A percentile compares a stretch with the other conserved stretches of the same genome.
phyloP scores from a whole-genome alignment of 192 early-diverging fungal species.

The Podila epicladia region DNA sequence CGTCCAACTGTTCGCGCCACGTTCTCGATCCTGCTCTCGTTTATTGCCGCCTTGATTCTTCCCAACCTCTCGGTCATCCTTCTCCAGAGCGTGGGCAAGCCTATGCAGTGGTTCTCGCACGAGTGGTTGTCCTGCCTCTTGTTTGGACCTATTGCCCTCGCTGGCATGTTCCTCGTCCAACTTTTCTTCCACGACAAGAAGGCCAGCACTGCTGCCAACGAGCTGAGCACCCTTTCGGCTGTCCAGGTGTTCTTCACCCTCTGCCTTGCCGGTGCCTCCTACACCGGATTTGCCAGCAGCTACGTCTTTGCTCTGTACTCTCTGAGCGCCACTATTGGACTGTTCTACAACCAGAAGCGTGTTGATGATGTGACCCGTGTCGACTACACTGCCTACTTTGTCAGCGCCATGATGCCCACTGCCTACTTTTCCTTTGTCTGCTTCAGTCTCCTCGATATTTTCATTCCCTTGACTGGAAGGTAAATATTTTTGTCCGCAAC shows the following conservation, averaged over 20 bases:
- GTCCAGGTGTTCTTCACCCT: conserved; percentile 40
- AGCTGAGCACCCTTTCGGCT: conserved; percentile 31
- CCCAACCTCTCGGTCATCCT: conserved; percentile 45
- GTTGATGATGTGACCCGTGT: conserved; percentile 23
- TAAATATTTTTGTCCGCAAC: background rate
- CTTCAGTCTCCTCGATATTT: conserved; percentile 64
- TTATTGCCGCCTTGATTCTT: conserved; percentile 34
- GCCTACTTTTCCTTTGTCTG: conserved; percentile 57
- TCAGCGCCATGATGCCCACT: conserved; percentile 35
- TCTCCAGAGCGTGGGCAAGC: conserved; percentile 40
- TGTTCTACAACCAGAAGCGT: conserved; percentile 49
- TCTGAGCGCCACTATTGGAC: conserved; percentile 25
- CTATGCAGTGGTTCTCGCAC: conserved; percentile 71
- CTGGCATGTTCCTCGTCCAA: conserved; percentile 60
- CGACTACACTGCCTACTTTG: conserved; percentile 46
- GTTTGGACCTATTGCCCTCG: conserved; percentile 60
- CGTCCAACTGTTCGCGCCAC: conserved; percentile 44
- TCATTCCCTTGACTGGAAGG: conserved; percentile 74
- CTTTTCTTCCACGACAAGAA: conserved; percentile 48
- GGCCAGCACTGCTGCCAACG: conserved; percentile 44
- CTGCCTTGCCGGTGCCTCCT: conserved; percentile 43
- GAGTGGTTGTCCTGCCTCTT: conserved; percentile 66
- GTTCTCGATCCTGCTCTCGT: conserved; percentile 42
- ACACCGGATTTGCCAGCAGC: conserved; percentile 55
- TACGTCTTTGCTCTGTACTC: conserved; percentile 60